phyloP scores from a whole-genome alignment of 176 grass and related monocot species.

The Alloteropsis semialata region DNA sequence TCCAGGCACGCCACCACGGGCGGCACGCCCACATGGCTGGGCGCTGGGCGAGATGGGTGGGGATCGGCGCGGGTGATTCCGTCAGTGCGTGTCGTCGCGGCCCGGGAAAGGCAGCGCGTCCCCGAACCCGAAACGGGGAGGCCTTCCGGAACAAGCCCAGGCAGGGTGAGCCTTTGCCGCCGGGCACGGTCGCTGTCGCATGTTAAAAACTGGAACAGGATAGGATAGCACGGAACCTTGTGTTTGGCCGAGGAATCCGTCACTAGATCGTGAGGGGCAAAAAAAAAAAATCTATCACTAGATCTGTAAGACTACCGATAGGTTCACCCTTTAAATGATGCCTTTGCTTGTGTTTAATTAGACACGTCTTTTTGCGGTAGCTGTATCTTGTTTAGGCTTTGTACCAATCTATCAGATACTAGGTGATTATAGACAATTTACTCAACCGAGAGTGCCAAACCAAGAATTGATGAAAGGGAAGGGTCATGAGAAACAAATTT shows the following conservation, averaged over 20 bases:
- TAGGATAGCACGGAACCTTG: background rate
- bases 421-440: background rate
- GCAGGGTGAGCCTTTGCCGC: background rate
- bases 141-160: background rate
- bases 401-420: background rate
- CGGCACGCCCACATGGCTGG: conserved; percentile 15
- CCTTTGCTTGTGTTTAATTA: background rate
- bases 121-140: background rate
- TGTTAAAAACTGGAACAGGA: background rate
- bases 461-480: background rate
- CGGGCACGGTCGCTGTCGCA: conserved; percentile 3
- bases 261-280: background rate
- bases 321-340: background rate
- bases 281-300: background rate
- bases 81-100: background rate
- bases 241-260: background rate
- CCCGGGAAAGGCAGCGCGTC: conserved; percentile 22
- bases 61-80: background rate
- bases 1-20: background rate
- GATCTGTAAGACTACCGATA: background rate
- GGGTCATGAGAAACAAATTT: background rate
- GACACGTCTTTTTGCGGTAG: background rate
- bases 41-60: background rate
- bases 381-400: background rate
- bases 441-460: background rate